Evolutionary conservation across 2,329 filamentous ascomycete species (phyloP).

Genomic region (Monosporascus sp.): DNA sequence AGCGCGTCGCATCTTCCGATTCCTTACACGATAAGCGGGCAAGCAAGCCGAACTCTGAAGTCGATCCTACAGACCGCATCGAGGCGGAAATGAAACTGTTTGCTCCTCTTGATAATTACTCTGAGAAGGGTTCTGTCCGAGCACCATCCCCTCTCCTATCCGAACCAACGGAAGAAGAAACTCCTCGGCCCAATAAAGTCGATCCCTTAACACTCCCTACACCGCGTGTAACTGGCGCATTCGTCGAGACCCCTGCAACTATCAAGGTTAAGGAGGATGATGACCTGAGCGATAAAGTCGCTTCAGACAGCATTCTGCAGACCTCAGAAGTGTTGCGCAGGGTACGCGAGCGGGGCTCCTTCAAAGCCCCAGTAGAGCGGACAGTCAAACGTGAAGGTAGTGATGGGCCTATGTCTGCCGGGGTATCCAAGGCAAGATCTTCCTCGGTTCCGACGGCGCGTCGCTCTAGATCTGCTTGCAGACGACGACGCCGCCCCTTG

Average conservation of each 20-base stretch:
- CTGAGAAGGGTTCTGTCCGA: conserved; percentile 48
- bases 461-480: conserved; percentile 35
- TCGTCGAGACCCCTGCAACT: conserved; percentile 50
- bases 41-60: conserved; percentile 43
- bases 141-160: conserved; percentile 41
- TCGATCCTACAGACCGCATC: conserved; percentile 51
- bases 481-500: conserved; percentile 36
- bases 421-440: conserved; percentile 12
- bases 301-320: conserved; percentile 1
- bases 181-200: conserved; percentile 38
- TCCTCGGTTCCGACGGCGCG: conserved; percentile 25
- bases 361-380: conserved; percentile 6
- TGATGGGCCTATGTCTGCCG: conserved; percentile 3
- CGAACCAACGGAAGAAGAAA: conserved; percentile 34
- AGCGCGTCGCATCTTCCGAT: conserved; percentile 38
- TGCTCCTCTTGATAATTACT: conserved; percentile 48
- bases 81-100: conserved; percentile 52
- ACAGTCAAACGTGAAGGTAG: conserved; percentile 3
- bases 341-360: conserved; percentile 6
- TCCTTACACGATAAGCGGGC: conserved; percentile 43
- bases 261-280: conserved; percentile 22
- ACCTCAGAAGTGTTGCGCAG: background rate
- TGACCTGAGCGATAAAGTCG: conserved; percentile 4
- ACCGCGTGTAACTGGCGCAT: conserved; percentile 49
- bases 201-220: conserved; percentile 47